Evolutionary conservation across 2,329 filamentous ascomycete species (phyloP).

Genomic region (Fusarium haematococcum): DNA sequence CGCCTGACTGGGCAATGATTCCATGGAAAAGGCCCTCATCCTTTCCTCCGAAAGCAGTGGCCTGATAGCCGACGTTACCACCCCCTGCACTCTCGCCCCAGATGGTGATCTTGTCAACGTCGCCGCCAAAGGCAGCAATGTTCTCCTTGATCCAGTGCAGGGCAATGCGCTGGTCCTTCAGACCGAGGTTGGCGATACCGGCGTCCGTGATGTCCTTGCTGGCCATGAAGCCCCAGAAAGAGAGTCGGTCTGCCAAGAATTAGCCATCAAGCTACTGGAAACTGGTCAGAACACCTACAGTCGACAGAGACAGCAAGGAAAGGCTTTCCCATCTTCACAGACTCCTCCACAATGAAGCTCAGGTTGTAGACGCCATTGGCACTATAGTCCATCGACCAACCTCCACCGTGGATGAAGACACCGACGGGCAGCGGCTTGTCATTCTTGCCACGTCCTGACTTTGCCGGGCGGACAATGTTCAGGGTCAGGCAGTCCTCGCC

Average conservation of each 20-base stretch:
- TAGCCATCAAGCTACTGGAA: not conserved
- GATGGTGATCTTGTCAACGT: conserved; percentile 59
- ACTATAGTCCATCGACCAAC: conserved; percentile 54
- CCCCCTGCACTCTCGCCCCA: conserved; percentile 60
- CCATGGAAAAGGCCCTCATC: conserved; percentile 66
- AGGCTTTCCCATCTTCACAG: conserved; percentile 37
- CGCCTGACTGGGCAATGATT: conserved; percentile 63
- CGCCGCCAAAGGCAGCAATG: conserved; percentile 57
- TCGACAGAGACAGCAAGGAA: conserved; percentile 37
- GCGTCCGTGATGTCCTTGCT: conserved; percentile 53
- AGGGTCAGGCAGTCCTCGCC: conserved; percentile 38
- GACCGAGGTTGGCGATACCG: conserved; percentile 57
- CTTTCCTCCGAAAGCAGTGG: conserved; percentile 62
- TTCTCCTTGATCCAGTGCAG: conserved; percentile 64
- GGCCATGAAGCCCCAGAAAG: conserved; percentile 60
- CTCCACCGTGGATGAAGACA: conserved; percentile 52
- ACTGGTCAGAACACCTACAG: conserved; percentile 9
- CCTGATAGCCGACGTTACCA: conserved; percentile 61
- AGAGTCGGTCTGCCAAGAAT: conserved; percentile 28
- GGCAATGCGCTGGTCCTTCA: conserved; percentile 62
- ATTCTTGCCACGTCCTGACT: not conserved
- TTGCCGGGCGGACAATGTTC: conserved; percentile 34
- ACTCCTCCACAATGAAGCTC: conserved; percentile 65
- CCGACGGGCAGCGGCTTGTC: conserved; percentile 38
- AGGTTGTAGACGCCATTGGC: conserved; percentile 68